These are phyloP conservation scores for Fusarium goolgardi DNA, from an alignment of 2,329 filamentous ascomycete species.

Conservation along the genomic window DNA sequence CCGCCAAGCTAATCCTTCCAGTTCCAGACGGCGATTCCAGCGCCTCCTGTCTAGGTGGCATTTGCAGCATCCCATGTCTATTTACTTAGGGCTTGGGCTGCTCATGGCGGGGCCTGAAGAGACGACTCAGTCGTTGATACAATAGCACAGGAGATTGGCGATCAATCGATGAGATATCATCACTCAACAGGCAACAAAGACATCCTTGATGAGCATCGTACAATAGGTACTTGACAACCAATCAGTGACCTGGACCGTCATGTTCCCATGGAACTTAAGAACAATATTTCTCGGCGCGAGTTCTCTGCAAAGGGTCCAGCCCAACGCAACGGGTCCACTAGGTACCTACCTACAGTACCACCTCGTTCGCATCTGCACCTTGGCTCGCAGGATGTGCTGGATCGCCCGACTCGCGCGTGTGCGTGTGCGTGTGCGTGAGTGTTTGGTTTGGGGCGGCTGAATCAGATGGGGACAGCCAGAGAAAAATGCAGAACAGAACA, in stretches of 20 bases:
- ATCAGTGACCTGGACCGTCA: conserved; percentile 20
- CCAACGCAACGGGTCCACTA: conserved; percentile 36
- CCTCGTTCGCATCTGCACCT: conserved; percentile 15
- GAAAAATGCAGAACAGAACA: neutral
- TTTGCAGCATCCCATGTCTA: neutral
- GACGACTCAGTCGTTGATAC: conserved; percentile 23
- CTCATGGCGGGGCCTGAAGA: neutral
- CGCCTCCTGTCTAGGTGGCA: conserved; percentile 9
- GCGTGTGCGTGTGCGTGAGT: conserved; percentile 21
- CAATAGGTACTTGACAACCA: conserved; percentile 12
- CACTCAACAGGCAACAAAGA: conserved; percentile 1
- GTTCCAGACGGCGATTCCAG: conserved; percentile 33
- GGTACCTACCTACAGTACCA: conserved; percentile 14
- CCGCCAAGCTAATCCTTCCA: conserved; percentile 33
- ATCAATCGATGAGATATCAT: conserved; percentile 1
- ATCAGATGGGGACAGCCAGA: conserved; percentile 37
- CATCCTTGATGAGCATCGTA: conserved; percentile 8
- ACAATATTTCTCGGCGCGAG: conserved; percentile 2
- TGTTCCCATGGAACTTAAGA: conserved; percentile 9
- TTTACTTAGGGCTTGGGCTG: neutral
- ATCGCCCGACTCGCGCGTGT: conserved; percentile 38
- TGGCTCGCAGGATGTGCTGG: conserved; percentile 23
- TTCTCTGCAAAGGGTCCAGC: conserved; percentile 23
- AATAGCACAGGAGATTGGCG: conserved; percentile 8
- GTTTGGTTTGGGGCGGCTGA: conserved; percentile 43